Evolutionary conservation across 2,329 filamentous ascomycete species (phyloP), one percentile per base, ranked within the genome.

Genomic region (Calonectria pteridis): DNA sequence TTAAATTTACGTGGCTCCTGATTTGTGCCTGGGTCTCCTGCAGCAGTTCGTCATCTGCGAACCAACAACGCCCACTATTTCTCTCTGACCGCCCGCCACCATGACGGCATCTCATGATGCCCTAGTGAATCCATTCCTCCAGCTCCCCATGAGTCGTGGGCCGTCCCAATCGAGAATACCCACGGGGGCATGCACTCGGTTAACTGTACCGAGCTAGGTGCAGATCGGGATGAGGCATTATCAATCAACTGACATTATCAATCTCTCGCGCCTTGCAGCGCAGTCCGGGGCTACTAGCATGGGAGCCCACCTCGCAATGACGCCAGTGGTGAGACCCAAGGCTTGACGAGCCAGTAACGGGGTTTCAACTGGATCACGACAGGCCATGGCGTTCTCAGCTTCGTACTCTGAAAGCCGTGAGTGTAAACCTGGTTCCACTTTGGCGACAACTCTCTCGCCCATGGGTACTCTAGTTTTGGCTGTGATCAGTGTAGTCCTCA

Each of bases 191-290:
- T 35, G 28, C 59, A 59, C 65, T 69, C 59, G 59, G 66, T 58
- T 66, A 16, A 40, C 50, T 59, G 23, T 73, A 50, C 69, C 51
- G 31, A 69, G 65, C 46, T 73, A 63, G 31, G 67, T 49, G 31
- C 29, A 66, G 68, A 72, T 74, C 69, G 69, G 49, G 76, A 76
- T 76, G 77, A 77, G 75, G 73, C 71, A 77, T 79, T 77, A 78
- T 79, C 77, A 79, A 79, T 79, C 73, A 78, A 64, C 58, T 63
- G 73, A 64, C 67, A 70, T 79, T 79, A 79, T 79, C 77, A 78
- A 79, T 79, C 76, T 76, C 73, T 58, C 65, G 50, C 55, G 49
- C 63, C 71, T 63, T 72, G 70, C 69, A 65, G 29, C 53, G 63
- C 59, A 37, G 58, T 69, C 72, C 69, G 71, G 75, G 67, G 55